Conservation (phyloP, 129 eudicot genomes). For the Lonicera japonica region DNA sequence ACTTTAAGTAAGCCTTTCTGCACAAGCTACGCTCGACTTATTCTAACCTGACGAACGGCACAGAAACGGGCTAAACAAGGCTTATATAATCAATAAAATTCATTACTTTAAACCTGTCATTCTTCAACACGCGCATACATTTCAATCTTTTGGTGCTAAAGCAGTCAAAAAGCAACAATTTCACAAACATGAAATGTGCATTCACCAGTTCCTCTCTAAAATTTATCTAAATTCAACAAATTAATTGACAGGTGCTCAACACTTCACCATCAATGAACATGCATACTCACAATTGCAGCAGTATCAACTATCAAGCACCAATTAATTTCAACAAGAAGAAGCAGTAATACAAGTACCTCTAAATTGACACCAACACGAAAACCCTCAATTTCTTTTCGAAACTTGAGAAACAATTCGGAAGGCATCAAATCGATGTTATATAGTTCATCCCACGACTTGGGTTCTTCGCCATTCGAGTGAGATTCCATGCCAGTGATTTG, state of each 20-base stretch:
- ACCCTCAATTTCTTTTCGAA: slow-evolving; percentile 68
- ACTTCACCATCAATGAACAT: not conserved
- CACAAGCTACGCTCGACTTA: too few species aligned
- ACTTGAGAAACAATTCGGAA: slow-evolving; percentile 70
- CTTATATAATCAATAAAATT: too few species aligned
- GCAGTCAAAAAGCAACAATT: not conserved
- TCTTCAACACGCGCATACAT: not conserved
- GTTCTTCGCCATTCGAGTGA: slow-evolving; percentile 40
- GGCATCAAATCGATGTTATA: slow-evolving; percentile 79
- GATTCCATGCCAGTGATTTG: slow-evolving; percentile 22
- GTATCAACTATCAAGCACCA: too few species aligned
- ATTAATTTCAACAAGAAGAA: not conserved
- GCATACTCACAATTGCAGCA: not conserved
- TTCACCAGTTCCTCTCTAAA: too few species aligned
- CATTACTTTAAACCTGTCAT: not conserved
- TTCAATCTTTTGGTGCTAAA: not conserved
- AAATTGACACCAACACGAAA: slow-evolving; percentile 72
- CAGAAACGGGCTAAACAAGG: not conserved
- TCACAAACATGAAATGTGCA: not conserved
- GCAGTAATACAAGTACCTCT: slow-evolving; percentile 42
- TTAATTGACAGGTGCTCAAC: not conserved
- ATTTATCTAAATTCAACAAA: too few species aligned
- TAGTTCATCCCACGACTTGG: slow-evolving; percentile 78
- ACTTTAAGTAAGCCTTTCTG: not conserved
- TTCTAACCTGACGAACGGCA: too few species aligned